Evolutionary conservation across 2,329 filamentous ascomycete genomes (phyloP).

Genomic region (Alternaria hordeiaustralica): DNA sequence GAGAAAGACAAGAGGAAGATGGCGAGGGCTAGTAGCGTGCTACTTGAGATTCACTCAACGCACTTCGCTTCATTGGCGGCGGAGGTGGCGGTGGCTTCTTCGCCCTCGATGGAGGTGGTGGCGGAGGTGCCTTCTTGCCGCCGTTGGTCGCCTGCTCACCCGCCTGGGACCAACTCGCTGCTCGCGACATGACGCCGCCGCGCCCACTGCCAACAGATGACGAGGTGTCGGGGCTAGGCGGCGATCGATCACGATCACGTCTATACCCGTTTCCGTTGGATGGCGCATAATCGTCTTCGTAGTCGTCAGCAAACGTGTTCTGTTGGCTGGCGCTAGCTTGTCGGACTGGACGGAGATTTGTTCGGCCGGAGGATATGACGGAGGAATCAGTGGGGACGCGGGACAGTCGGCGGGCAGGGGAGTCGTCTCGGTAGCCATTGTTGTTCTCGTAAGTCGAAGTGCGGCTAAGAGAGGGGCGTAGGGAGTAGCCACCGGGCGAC

Average conservation of each 20-base stretch:
- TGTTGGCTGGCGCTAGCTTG: constrained; percentile 39
- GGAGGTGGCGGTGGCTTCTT: constrained; percentile 72
- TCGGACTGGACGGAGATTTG: constrained; percentile 53
- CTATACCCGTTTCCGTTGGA: constrained; percentile 37
- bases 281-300: constrained; percentile 42
- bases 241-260: constrained; percentile 57
- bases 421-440: constrained; percentile 60
- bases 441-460: constrained; percentile 66
- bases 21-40: constrained; percentile 40
- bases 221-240: constrained; percentile 59
- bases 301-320: constrained; percentile 45
- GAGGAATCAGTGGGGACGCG: constrained; percentile 64
- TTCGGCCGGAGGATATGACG: constrained; percentile 55
- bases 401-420: constrained; percentile 57
- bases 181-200: constrained; percentile 59
- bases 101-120: constrained; percentile 67
- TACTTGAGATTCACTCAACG: constrained; percentile 51
- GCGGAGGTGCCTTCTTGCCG: constrained; percentile 59
- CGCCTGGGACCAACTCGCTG: constrained; percentile 55
- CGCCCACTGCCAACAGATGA: constrained; percentile 44
- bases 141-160: constrained; percentile 33
- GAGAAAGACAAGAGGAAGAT: background rate
- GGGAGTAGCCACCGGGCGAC: constrained; percentile 42
- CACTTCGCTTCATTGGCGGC: constrained; percentile 67
- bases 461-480: constrained; percentile 58